Conservation (phyloP, 164 flowering plant species). For the Vitis rotundifolia region DNA sequence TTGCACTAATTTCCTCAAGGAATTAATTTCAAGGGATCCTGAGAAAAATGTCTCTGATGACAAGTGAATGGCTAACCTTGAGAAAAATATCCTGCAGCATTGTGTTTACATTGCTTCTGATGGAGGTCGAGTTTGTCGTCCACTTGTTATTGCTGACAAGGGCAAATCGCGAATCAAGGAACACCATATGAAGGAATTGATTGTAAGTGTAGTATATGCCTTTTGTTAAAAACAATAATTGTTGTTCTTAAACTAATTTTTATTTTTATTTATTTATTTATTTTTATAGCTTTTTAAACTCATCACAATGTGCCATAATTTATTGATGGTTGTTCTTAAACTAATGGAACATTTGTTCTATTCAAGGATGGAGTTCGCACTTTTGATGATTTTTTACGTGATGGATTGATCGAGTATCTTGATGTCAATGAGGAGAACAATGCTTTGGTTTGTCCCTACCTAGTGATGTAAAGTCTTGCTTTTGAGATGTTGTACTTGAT, state of each 20-base stretch:
- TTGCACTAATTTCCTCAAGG: too few relatives aligned
- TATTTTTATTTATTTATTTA: not conserved
- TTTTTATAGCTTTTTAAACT: too few relatives aligned
- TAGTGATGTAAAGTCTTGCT: not conserved
- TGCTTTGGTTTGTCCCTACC: constrained; percentile 66
- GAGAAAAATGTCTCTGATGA: too few relatives aligned
- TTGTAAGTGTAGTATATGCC: constrained; percentile 37
- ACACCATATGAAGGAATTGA: constrained; percentile 86
- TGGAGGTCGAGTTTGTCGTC: constrained; percentile 99
- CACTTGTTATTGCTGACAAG: constrained; percentile 92
- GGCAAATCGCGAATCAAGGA: constrained; percentile 88
- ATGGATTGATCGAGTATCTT: constrained; percentile 92
- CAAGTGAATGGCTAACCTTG: not conserved
- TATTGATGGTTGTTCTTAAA: too few relatives aligned
- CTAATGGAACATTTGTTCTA: constrained; percentile 10
- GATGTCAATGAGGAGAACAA: constrained; percentile 99
- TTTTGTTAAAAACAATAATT: not conserved
- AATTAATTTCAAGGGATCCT: too few relatives aligned
- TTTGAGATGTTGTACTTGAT: not conserved
- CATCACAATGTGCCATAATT: too few relatives aligned
- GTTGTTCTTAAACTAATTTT: not conserved
- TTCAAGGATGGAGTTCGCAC: constrained; percentile 83
- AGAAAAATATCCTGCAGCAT: constrained; percentile 45
- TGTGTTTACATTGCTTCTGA: constrained; percentile 95
- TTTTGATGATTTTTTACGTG: constrained; percentile 80